phyloP scores from a whole-genome alignment of 2,329 filamentous ascomycete species.

The Aureobasidium subglaciale region DNA sequence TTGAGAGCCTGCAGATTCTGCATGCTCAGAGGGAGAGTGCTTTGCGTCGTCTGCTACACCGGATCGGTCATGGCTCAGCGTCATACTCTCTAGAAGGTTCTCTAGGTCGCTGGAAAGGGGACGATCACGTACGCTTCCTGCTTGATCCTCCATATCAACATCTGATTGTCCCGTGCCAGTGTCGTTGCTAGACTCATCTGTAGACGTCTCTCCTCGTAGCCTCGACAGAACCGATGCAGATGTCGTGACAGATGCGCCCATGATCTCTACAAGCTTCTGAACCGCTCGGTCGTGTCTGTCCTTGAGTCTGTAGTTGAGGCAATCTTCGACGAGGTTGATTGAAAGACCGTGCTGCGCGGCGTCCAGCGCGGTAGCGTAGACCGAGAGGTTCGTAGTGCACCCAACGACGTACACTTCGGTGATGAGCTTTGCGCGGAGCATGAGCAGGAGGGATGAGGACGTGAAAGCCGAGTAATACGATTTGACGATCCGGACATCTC shows the following conservation, averaged over 20 bases:
- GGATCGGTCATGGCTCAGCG: not conserved
- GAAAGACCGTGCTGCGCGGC: constrained; percentile 79
- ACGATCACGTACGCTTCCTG: constrained; percentile 13
- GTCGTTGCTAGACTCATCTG: constrained; percentile 12
- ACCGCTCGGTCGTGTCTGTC: constrained; percentile 64
- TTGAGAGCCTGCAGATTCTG: constrained; percentile 34
- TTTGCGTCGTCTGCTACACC: not conserved
- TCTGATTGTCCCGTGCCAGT: constrained; percentile 7
- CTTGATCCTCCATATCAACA: constrained; percentile 3
- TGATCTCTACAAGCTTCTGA: constrained; percentile 62
- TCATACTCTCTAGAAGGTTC: not conserved
- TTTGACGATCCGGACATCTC: constrained; percentile 56
- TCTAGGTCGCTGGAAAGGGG: not conserved
- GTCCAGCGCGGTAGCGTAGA: constrained; percentile 87
- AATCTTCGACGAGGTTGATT: constrained; percentile 85
- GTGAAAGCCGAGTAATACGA: constrained; percentile 84
- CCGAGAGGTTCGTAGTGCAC: constrained; percentile 75
- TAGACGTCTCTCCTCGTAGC: constrained; percentile 7
- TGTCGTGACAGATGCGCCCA: constrained; percentile 61
- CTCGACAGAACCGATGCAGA: constrained; percentile 46
- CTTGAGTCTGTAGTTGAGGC: constrained; percentile 70
- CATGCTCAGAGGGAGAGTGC: constrained; percentile 22
- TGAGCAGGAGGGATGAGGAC: constrained; percentile 62
- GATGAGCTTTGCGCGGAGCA: constrained; percentile 77
- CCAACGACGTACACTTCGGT: constrained; percentile 88